Conservation (phyloP, 495 filamentous ascomycete species). For the Gamarada debralockiae region DNA sequence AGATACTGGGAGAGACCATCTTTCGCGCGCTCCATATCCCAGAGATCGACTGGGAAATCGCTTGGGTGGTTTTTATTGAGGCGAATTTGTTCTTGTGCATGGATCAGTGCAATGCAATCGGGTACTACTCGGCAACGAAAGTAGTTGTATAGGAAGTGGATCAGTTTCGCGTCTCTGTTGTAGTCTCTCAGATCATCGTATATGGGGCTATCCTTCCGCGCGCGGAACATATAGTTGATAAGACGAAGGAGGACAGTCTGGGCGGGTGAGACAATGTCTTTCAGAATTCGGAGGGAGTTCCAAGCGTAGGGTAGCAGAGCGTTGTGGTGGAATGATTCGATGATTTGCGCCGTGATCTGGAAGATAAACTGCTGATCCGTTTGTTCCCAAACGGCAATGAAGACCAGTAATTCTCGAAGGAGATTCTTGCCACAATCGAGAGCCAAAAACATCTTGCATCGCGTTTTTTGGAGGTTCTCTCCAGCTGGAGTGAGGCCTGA, state of each 20-base stretch:
- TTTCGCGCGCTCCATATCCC: conserved; percentile 89
- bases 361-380: conserved; percentile 88
- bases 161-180: conserved; percentile 50
- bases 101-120: conserved; percentile 88
- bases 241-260: conserved; percentile 90
- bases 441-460: conserved; percentile 83
- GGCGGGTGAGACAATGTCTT: conserved; percentile 92
- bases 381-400: conserved; percentile 95
- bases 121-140: conserved; percentile 90
- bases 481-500: conserved; percentile 47
- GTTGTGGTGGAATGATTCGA: conserved; percentile 84
- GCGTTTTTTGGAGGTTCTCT: conserved; percentile 77
- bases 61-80: conserved; percentile 52
- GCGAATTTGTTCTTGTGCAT: conserved; percentile 86
- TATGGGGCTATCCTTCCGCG: conserved; percentile 55
- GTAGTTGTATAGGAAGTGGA: conserved; percentile 88
- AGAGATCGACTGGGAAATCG: conserved; percentile 90
- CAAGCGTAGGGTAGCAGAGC: conserved; percentile 87
- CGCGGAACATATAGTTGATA: conserved; percentile 81
- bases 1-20: conserved; percentile 89
- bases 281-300: conserved; percentile 82
- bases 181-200: conserved; percentile 44
- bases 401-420: conserved; percentile 85
- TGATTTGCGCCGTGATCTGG: conserved; percentile 91
- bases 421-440: conserved; percentile 84